Evolutionary conservation across 1,139 yeast genomes (phyloP).

Genomic region (Yamadazyma atmosphaerica): DNA sequence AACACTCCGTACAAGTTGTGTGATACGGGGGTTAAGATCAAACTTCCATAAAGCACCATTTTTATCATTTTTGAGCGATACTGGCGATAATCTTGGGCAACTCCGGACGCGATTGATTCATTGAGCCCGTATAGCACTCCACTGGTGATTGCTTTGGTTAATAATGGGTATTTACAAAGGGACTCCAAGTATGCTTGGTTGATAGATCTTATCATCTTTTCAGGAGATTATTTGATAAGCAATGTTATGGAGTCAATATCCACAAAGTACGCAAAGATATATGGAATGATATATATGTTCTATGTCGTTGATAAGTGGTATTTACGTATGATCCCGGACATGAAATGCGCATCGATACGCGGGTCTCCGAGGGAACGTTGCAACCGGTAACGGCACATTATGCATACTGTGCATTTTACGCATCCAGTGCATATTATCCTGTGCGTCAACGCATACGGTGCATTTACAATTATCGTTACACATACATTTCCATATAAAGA

Average conservation of each 20-base stretch:
- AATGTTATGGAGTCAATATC: background rate
- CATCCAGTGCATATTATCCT: too few relatives aligned
- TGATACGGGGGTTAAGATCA: conserved; percentile 71
- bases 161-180: conserved; percentile 51
- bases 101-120: conserved; percentile 55
- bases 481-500: too few relatives aligned
- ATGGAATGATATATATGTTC: background rate
- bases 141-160: conserved; percentile 62
- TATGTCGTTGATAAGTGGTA: too few relatives aligned
- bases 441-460: too few relatives aligned
- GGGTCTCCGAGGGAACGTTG: background rate
- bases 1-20: conserved; percentile 58
- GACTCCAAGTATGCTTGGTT: conserved; percentile 39
- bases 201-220: background rate
- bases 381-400: too few relatives aligned
- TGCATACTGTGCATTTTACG: too few relatives aligned
- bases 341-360: too few relatives aligned
- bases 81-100: conserved; percentile 46
- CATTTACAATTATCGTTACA: background rate
- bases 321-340: background rate
- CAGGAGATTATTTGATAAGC: too few relatives aligned
- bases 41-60: conserved; percentile 73
- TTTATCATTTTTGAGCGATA: conserved; percentile 37
- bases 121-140: conserved; percentile 58
- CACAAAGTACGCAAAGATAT: too few relatives aligned